Percentiles rank a stretch among this genome's conserved stretches.
Conservation (phyloP, 2,329 filamentous ascomycete species). For the Fusarium sublunatum region DNA sequence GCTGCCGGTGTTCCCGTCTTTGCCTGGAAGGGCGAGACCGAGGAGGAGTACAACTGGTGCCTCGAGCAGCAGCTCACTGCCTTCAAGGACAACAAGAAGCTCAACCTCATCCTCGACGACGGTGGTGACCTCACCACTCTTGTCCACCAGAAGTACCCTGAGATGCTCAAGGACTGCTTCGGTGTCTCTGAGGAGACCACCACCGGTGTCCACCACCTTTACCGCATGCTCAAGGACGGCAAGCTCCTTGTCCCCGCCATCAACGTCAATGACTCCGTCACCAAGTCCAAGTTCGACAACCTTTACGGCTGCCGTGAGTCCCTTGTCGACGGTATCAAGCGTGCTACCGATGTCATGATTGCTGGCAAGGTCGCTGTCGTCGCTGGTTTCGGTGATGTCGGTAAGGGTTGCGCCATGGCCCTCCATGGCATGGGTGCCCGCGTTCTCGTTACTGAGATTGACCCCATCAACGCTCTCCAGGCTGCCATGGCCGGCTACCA, state of each 20-base stretch:
- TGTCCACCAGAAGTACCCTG: constrained; percentile 97
- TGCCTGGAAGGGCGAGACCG: constrained; percentile 88
- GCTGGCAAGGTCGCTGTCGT: too few species aligned
- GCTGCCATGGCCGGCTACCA: too few species aligned
- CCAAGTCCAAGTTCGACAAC: constrained; percentile 99
- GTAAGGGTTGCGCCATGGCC: too few species aligned
- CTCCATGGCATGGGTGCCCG: too few species aligned
- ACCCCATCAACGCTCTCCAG: too few species aligned
- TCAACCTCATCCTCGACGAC: constrained; percentile 99
- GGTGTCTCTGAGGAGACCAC: constrained; percentile 99
- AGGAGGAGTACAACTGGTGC: constrained; percentile 99
- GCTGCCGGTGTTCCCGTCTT: constrained; percentile 90
- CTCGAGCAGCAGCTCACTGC: constrained; percentile 96
- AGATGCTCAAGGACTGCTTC: constrained; percentile 98
- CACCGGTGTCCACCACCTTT: constrained; percentile 99
- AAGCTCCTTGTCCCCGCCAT: constrained; percentile 92
- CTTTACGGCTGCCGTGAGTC: constrained; percentile 99
- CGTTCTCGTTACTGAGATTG: too few species aligned
- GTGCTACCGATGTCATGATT: too few species aligned
- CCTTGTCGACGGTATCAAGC: too few species aligned
- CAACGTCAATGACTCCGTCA: constrained; percentile 99
- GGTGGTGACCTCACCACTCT: constrained; percentile 96
- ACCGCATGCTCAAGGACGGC: constrained; percentile 94
- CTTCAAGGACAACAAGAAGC: constrained; percentile 96
- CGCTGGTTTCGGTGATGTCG: too few species aligned